phyloP scores from a whole-genome alignment of 495 filamentous ascomycete genomes.

The Melanomma pulvis-pyrius region DNA sequence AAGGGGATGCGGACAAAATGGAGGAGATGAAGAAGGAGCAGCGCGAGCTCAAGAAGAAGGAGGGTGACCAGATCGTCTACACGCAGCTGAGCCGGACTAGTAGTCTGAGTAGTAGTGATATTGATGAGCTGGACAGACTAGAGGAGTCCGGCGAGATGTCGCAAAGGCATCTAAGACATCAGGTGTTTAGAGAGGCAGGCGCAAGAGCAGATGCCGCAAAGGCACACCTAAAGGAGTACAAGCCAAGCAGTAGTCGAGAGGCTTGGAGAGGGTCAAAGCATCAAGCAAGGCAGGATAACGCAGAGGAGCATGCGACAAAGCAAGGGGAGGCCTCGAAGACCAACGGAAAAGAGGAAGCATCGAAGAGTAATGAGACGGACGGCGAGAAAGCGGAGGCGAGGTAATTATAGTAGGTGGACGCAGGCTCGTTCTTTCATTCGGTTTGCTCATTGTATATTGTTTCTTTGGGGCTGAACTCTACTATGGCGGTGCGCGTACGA shows the following conservation, averaged over 20 bases:
- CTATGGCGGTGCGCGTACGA: neutral
- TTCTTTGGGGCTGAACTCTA: neutral
- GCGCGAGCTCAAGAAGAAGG: conserved; percentile 62
- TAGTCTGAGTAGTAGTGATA: conserved; percentile 69
- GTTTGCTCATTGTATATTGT: neutral
- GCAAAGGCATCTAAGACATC: conserved; percentile 21
- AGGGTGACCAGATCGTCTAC: conserved; percentile 64
- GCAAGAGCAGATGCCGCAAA: conserved; percentile 26
- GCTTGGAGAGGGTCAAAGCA: conserved; percentile 26
- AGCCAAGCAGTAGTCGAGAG: conserved; percentile 23
- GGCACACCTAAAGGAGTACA: conserved; percentile 29
- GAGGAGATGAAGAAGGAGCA: conserved; percentile 64
- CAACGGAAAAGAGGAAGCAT: neutral
- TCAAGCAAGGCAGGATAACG: conserved; percentile 23
- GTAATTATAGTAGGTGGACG: neutral
- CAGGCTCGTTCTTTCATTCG: neutral
- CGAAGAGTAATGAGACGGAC: neutral
- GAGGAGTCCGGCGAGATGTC: conserved; percentile 39
- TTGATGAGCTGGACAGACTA: conserved; percentile 68
- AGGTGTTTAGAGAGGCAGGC: conserved; percentile 23
- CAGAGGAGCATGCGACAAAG: neutral
- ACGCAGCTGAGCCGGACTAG: conserved; percentile 62
- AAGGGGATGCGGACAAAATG: conserved; percentile 65
- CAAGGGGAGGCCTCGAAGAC: conserved; percentile 4
- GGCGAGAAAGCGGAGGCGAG: neutral